Evolutionary conservation across 768 basidiomycete species (phyloP).

Genomic region (Calocera cornea): DNA sequence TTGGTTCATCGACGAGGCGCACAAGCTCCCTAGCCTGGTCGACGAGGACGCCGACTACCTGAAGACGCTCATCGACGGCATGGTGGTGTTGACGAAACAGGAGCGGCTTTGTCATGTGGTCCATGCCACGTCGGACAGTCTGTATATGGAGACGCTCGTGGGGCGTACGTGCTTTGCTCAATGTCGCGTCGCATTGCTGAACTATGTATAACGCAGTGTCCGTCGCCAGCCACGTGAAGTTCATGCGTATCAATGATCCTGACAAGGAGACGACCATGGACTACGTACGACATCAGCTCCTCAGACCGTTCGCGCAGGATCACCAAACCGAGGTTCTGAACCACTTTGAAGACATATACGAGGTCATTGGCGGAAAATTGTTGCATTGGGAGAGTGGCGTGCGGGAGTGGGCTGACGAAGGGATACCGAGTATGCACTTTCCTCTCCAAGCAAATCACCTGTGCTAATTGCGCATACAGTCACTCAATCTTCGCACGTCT

Average conservation of each 20-base stretch:
- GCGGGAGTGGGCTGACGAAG: constrained; percentile 61
- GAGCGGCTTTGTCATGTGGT: constrained; percentile 73
- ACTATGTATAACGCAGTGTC: neutral
- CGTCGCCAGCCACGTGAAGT: constrained; percentile 28
- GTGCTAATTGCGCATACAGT: neutral
- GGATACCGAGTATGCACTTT: constrained; percentile 43
- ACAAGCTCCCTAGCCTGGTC: constrained; percentile 38
- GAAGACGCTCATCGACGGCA: constrained; percentile 73
- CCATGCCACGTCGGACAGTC: constrained; percentile 70
- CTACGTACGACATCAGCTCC: constrained; percentile 50
- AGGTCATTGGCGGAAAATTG: constrained; percentile 72
- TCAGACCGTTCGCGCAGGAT: constrained; percentile 57
- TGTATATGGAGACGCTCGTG: constrained; percentile 77
- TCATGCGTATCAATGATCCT: constrained; percentile 70
- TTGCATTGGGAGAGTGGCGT: constrained; percentile 44
- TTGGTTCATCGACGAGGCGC: constrained; percentile 75
- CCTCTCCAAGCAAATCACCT: neutral
- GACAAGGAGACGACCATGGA: constrained; percentile 53
- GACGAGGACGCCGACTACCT: constrained; percentile 58
- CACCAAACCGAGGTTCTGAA: constrained; percentile 33
- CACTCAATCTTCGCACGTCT: constrained; percentile 20
- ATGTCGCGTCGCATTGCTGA: neutral
- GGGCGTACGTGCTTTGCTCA: constrained; percentile 34
- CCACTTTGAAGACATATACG: constrained; percentile 58
- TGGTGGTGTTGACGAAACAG: constrained; percentile 78